These are phyloP conservation scores for Kodamaea sagamina DNA, from an alignment of 805 yeast species.

Conservation along the genomic window DNA sequence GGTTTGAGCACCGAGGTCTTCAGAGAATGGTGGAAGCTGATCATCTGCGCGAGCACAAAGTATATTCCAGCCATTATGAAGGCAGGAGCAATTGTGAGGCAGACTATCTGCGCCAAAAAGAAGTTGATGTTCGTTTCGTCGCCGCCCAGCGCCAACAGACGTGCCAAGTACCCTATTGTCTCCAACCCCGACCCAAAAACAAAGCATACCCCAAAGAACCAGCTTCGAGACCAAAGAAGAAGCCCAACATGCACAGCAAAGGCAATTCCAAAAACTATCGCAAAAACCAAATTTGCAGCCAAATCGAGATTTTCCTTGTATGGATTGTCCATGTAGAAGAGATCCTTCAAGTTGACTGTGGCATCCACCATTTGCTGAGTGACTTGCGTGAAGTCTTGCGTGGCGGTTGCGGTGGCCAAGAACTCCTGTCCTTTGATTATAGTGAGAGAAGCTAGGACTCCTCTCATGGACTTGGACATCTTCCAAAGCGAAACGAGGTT, in stretches of 20 bases:
- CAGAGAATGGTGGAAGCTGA: slow-evolving; percentile 10
- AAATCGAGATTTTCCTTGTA: slow-evolving; percentile 10
- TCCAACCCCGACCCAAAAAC: slow-evolving; percentile 11
- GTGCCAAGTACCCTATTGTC: slow-evolving; percentile 14
- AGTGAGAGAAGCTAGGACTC: slow-evolving; percentile 39
- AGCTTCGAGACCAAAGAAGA: slow-evolving; percentile 18
- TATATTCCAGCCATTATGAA: slow-evolving; percentile 18
- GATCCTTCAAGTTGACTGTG: slow-evolving; percentile 32
- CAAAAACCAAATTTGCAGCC: slow-evolving; percentile 19
- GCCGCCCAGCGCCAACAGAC: slow-evolving; percentile 9
- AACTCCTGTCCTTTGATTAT: slow-evolving; percentile 35
- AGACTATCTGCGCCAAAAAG: slow-evolving; percentile 12
- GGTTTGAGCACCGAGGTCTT: slow-evolving; percentile 11
- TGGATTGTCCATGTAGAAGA: slow-evolving; percentile 30
- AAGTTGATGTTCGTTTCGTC: slow-evolving; percentile 5
- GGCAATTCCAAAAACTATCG: slow-evolving; percentile 14
- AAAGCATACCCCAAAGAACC: slow-evolving; percentile 18
- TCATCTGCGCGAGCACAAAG: slow-evolving; percentile 15
- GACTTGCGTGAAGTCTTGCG: slow-evolving; percentile 27
- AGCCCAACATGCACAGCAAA: slow-evolving; percentile 16
- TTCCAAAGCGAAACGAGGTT: slow-evolving; percentile 3
- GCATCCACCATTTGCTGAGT: slow-evolving; percentile 35
- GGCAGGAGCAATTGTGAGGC: slow-evolving; percentile 17
- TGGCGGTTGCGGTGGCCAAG: slow-evolving; percentile 40
- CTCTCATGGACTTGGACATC: slow-evolving; percentile 20